Conservation (phyloP, 306 rosid species). For the Amphicarpaea edgeworthii region DNA sequence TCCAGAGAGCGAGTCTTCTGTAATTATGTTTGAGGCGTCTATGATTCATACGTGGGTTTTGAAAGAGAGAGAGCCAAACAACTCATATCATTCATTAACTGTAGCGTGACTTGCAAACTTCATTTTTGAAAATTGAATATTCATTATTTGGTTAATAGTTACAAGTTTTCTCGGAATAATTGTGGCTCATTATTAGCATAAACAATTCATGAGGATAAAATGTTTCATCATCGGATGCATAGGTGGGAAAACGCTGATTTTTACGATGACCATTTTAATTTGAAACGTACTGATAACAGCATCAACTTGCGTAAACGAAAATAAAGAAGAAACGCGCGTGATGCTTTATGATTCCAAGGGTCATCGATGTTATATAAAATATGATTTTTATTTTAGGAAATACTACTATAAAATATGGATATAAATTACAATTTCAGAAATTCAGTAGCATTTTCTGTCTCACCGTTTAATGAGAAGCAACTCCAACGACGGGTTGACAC, state of each 20-base stretch:
- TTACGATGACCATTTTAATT: not conserved
- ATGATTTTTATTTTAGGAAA: too few relatives aligned
- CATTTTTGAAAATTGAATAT: not conserved
- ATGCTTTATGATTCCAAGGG: not conserved
- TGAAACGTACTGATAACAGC: not conserved
- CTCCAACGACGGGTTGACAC: too few relatives aligned
- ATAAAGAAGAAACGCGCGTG: not conserved
- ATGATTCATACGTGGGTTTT: not conserved
- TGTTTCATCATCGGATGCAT: not conserved
- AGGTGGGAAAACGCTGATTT: not conserved
- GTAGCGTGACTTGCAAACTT: not conserved
- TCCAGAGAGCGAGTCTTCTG: not conserved
- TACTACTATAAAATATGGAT: too few relatives aligned
- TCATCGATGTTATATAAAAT: not conserved
- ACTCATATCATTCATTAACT: not conserved
- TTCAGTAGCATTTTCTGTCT: too few relatives aligned
- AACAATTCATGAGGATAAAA: not conserved
- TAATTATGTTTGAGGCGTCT: not conserved
- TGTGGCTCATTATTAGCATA: not conserved
- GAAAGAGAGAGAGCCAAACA: not conserved
- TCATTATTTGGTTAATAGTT: not conserved
- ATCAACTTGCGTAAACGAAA: not conserved
- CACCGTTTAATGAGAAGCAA: too few relatives aligned
- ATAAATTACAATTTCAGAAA: too few relatives aligned
- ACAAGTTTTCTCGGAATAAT: not conserved